Conservation (phyloP, 805 yeast genomes). For the Kuraishia floccosa region DNA sequence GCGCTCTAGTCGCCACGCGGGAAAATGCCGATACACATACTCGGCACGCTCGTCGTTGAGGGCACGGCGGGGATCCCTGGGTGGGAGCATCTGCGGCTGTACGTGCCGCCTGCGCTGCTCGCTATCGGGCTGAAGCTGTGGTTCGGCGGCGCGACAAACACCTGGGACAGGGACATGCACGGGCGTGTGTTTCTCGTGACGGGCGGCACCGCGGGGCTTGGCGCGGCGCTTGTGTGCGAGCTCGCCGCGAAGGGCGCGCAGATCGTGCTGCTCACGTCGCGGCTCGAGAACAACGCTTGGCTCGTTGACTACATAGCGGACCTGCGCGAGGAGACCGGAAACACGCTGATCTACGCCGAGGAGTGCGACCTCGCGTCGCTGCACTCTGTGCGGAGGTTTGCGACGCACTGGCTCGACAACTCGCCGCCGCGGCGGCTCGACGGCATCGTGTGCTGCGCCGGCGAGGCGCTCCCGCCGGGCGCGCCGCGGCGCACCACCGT, state of each 20-base stretch:
- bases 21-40: conserved; percentile 75
- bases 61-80: conserved; percentile 75
- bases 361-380: conserved; percentile 71
- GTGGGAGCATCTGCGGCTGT: conserved; percentile 44
- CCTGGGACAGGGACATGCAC: conserved; percentile 89
- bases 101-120: conserved; percentile 42
- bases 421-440: conserved; percentile 86
- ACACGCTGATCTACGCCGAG: conserved; percentile 81
- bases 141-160: conserved; percentile 69
- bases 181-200: conserved; percentile 77
- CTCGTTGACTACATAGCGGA: conserved; percentile 69
- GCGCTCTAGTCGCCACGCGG: too few species aligned
- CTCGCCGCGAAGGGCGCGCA: conserved; percentile 83
- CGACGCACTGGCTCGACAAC: conserved; percentile 89
- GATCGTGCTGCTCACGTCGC: conserved; percentile 55
- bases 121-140: conserved; percentile 52
- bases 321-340: conserved; percentile 56
- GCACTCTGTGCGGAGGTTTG: conserved; percentile 74
- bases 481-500: conserved; percentile 48
- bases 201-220: conserved; percentile 94
- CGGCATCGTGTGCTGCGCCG: conserved; percentile 83
- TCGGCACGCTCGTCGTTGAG: conserved; percentile 55
- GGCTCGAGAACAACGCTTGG: conserved; percentile 51
- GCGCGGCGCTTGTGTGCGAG: conserved; percentile 64
- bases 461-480: conserved; percentile 66